Percentiles rank a stretch among this genome's conserved stretches.
Conservation (phyloP, 305 asterid species). For the Caryopteris hybrid region DNA sequence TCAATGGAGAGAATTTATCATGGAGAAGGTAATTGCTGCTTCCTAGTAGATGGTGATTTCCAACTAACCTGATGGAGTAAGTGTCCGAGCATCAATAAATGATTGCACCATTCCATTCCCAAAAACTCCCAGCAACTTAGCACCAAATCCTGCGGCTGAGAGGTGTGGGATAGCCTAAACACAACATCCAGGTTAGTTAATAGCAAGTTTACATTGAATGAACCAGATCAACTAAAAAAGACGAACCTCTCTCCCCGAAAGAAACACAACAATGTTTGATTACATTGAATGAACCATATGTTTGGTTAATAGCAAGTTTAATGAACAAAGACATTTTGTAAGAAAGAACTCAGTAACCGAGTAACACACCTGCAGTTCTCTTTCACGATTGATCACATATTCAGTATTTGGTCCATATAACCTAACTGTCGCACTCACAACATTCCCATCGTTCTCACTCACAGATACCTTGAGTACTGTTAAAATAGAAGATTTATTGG, state of each 20-base stretch:
- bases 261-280: background rate
- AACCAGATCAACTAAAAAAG: slow-evolving; percentile 12
- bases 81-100: slow-evolving; percentile 83
- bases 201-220: too few relatives aligned
- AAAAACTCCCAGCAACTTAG: slow-evolving; percentile 92
- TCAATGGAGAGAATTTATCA: slow-evolving; percentile 2
- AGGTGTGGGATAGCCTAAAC: slow-evolving; percentile 87
- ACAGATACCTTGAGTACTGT: slow-evolving; percentile 90
- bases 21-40: background rate
- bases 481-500: slow-evolving; percentile 22
- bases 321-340: background rate
- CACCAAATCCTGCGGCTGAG: slow-evolving; percentile 98
- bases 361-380: slow-evolving; percentile 69
- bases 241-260: background rate
- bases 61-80: slow-evolving; percentile 66
- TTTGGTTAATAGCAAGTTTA: background rate
- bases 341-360: slow-evolving; percentile 12
- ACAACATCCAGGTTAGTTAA: slow-evolving; percentile 14
- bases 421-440: slow-evolving; percentile 59
- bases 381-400: slow-evolving; percentile 80
- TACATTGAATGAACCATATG: slow-evolving; percentile 1
- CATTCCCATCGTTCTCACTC: slow-evolving; percentile 44
- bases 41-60: slow-evolving; percentile 10
- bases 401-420: slow-evolving; percentile 95
- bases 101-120: slow-evolving; percentile 99